phyloP scores from a whole-genome alignment of 2,329 filamentous ascomycete genomes.

The Xylariaceae sp. region DNA sequence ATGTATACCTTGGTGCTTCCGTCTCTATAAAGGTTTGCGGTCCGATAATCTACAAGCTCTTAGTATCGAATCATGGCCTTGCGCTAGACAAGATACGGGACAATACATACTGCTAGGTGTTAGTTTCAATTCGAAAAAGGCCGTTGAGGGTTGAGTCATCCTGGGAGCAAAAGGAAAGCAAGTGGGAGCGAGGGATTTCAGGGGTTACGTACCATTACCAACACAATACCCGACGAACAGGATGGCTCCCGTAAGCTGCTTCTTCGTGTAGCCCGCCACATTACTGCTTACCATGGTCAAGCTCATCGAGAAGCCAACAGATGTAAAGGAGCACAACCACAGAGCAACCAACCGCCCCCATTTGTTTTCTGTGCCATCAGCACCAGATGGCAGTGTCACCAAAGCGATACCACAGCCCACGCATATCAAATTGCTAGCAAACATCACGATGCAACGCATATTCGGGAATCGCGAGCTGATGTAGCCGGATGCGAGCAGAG shows the following conservation, averaged over 20 bases:
- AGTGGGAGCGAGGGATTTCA: background rate
- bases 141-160: too few relatives aligned
- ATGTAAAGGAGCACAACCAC: constrained; percentile 41
- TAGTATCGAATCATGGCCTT: background rate
- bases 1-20: constrained; percentile 45
- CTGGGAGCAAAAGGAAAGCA: background rate
- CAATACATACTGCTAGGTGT: constrained; percentile 6
- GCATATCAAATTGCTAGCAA: constrained; percentile 50
- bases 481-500: constrained; percentile 46
- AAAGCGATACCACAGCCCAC: constrained; percentile 49
- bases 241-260: constrained; percentile 29
- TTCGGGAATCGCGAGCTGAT: constrained; percentile 47
- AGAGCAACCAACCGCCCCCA: constrained; percentile 54
- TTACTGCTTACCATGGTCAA: constrained; percentile 31
- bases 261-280: constrained; percentile 31
- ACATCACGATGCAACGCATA: constrained; percentile 50
- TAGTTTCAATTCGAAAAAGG: constrained; percentile 1
- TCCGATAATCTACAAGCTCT: constrained; percentile 11
- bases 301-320: constrained; percentile 29
- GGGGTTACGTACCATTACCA: constrained; percentile 13
- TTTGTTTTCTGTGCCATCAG: constrained; percentile 36
- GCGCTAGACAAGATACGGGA: too few relatives aligned
- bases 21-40: constrained; percentile 34
- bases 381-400: constrained; percentile 41
- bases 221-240: constrained; percentile 30